These are phyloP conservation scores for Colletotrichum camelliae DNA, from an alignment of 2,329 filamentous ascomycete genomes.

Conservation along the genomic window DNA sequence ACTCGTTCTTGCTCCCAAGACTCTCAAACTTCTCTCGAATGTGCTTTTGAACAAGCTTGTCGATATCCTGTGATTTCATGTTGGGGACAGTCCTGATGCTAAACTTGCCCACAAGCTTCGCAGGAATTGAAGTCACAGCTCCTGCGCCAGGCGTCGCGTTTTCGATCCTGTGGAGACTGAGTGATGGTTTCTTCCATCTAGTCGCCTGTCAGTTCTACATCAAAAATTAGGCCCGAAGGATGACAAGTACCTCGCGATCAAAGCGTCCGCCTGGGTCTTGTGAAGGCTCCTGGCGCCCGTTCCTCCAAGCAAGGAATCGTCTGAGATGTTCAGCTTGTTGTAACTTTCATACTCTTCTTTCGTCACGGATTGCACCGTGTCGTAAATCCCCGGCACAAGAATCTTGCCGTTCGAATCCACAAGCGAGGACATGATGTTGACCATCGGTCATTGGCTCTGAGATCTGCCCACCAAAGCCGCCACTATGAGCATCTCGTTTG, in stretches of 20 bases:
- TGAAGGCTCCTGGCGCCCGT: slow-evolving; percentile 81
- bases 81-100: slow-evolving; percentile 96
- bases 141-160: slow-evolving; percentile 92
- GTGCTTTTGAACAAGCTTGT: slow-evolving; percentile 82
- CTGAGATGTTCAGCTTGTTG: slow-evolving; percentile 87
- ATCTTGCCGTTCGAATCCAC: slow-evolving; percentile 94
- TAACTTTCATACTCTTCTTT: slow-evolving; percentile 90
- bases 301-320: slow-evolving; percentile 92
- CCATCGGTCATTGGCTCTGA: slow-evolving; percentile 99
- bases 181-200: slow-evolving; percentile 95
- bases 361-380: slow-evolving; percentile 88
- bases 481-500: slow-evolving; percentile 91
- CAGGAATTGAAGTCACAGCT: slow-evolving; percentile 97
- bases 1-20: slow-evolving; percentile 88
- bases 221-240: slow-evolving; percentile 51
- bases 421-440: slow-evolving; percentile 79
- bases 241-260: background rate
- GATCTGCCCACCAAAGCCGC: slow-evolving; percentile 93
- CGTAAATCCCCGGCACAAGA: slow-evolving; percentile 86
- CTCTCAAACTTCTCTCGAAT: slow-evolving; percentile 85
- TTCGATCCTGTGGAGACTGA: slow-evolving; percentile 94
- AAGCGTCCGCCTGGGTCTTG: slow-evolving; percentile 5
- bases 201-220: slow-evolving; percentile 91
- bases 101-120: slow-evolving; percentile 98
- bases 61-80: slow-evolving; percentile 93